Base-by-base conservation (phyloP, 371 early-diverging fungal genomes). In the Mortierella sp. region DNA sequence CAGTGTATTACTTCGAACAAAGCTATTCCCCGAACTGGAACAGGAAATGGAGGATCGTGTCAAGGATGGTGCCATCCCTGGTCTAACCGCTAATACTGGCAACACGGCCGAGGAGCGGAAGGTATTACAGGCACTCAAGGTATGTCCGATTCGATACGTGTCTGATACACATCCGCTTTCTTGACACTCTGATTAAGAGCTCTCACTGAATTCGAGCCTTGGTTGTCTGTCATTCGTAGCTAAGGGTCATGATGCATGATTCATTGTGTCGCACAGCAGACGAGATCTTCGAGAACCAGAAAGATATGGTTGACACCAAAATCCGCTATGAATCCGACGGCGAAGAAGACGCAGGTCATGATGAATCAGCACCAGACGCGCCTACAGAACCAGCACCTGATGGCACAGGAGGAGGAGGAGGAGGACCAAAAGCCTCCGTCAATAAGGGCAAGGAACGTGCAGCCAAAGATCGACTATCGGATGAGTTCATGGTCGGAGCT, bases 271-370 rank as follows among this genome's bases (percentile, higher is more conserved):
- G 52, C 40, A 41, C 55, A 4, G 74, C 64, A 28, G 68, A 67
- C 37, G 68, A 59, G 24, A 47, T 74, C 7, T 61, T 74, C 40
- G 74, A 74, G 57, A 49, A 63, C 24, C 68, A 74, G 39, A 44
- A 60, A 27, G 68, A 74, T 47, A 41, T 50, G 48, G 68, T 74
- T 0, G 50, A 67, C 19, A 48, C 67, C 21, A 58, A 59, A 29
- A 60, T 60, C 21, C 74, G 74, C 40, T 74, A 67, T 29, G 74
- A 68, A 53, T 63, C 74, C 6, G 74, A 74, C 12, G 74, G 54
- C 14, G 73, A 60, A 0, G 52, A 43, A 0, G 59, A 57, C 0
- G 43, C 46, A 28, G 47, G 28, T 0, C 41, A 41, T 44, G 44
- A 44, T 5, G 44, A 44, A 5, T 12, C 44, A 17, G 19, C 44